Evolutionary conservation across 306 rosid species (phyloP), one percentile per base, ranked within the genome.

Genomic region (Cucurbita ficifolia): DNA sequence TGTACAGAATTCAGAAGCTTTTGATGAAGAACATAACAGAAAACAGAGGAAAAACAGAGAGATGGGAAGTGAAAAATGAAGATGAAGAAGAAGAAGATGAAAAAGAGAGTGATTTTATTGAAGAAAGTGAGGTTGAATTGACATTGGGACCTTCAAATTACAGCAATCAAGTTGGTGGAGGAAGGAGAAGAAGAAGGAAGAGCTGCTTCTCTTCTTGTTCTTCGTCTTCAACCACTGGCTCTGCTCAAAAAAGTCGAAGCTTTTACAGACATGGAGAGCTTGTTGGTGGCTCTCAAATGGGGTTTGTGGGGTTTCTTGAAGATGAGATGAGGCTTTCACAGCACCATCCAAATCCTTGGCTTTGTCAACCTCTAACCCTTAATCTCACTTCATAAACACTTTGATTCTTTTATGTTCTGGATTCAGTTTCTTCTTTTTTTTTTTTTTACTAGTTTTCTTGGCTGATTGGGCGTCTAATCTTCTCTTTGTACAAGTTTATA

Each of bases 121-220:
- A 90, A 17, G 99, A 95, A 85, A 84, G 81, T 75, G 89, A 85
- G 84, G 87, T 88, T 68, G 91, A 89, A 81, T 76, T 92, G 76
- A 87, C 98, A 53, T 83, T 90, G 62, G 96, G 96, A 2, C 98
- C 89, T 51, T 85, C 96, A 17, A 80, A 78, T 78, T 88, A 75
- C 72, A 88, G 59, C 53, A 38, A 55, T 58, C 64, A 58, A 58
- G 14, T 13, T 5, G 39, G 63, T 4, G 63, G 29, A 17, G 14
- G 53, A 22, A 45, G 14, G 40, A 48, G 49, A 5, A 14, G 18
- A 49, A 10, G 17, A 56, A 45, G 82, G n/a, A 57, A 14, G 13
- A 86, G 88, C 53, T 87, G 33, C 33, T 29, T 29, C 33, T 29
- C 33, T 29, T 29, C 84, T 64, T 89, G 88, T 73, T 89, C 95